These are phyloP conservation scores for Cladophialophora chaetospira DNA, from an alignment of 2,329 filamentous ascomycete species.

Conservation along the genomic window DNA sequence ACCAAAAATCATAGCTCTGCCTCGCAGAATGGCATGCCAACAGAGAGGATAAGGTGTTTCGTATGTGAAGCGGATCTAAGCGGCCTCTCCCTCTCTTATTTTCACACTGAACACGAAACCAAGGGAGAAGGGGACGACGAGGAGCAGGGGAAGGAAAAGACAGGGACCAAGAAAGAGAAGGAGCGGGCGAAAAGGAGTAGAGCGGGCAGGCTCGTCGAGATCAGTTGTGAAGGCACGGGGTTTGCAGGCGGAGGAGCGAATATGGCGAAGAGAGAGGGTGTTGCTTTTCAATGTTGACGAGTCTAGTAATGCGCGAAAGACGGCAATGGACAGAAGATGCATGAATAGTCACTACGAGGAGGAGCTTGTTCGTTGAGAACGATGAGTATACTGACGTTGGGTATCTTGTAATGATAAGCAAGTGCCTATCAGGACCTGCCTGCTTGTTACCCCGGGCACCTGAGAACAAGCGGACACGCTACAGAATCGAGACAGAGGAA, in stretches of 20 bases:
- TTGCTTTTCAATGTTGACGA: slow-evolving; percentile 74
- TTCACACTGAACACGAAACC: too few species aligned
- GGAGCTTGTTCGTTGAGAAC: too few species aligned
- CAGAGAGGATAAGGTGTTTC: slow-evolving; percentile 65
- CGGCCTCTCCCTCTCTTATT: too few species aligned
- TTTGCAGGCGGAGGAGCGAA: slow-evolving; percentile 87
- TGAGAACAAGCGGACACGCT: too few species aligned
- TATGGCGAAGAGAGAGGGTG: slow-evolving; percentile 74
- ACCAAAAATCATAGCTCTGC: slow-evolving; percentile 44
- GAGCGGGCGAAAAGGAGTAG: slow-evolving; percentile 45
- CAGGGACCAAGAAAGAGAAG: slow-evolving; percentile 16
- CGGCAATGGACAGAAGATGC: not conserved
- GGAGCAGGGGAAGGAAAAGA: slow-evolving; percentile 15
- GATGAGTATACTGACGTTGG: too few species aligned
- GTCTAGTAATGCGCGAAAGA: not conserved
- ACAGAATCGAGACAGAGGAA: too few species aligned
- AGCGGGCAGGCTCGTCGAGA: slow-evolving; percentile 69
- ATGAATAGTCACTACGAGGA: too few species aligned
- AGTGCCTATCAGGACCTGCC: too few species aligned
- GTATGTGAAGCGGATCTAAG: slow-evolving; percentile 83
- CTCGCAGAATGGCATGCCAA: slow-evolving; percentile 57
- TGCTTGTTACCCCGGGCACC: too few species aligned
- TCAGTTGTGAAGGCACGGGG: slow-evolving; percentile 85
- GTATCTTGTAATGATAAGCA: too few species aligned
- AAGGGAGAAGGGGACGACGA: not conserved